phyloP scores from a whole-genome alignment of 306 rosid species.

The Vigna angularis region DNA sequence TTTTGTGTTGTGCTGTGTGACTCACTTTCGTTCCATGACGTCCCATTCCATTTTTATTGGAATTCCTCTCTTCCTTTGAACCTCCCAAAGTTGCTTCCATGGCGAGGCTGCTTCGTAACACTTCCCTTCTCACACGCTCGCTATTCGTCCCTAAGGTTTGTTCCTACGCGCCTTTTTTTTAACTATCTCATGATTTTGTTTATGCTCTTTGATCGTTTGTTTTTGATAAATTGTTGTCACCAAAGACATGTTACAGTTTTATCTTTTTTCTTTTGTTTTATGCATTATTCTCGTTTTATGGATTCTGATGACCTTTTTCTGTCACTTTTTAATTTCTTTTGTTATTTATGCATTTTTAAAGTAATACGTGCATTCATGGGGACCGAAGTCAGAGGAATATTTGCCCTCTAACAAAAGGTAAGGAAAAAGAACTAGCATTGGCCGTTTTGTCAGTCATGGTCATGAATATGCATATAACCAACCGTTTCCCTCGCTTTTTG shows the following conservation, averaged over 20 bases:
- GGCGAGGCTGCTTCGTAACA: slow-evolving; percentile 79
- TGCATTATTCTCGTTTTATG: slow-evolving; percentile 1
- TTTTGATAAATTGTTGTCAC: not conserved
- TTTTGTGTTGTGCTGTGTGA: not conserved
- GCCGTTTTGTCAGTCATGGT: not conserved
- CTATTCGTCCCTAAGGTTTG: slow-evolving; percentile 62
- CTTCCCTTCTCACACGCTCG: slow-evolving; percentile 58
- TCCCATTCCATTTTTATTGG: slow-evolving; percentile 6
- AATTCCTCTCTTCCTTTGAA: slow-evolving; percentile 21
- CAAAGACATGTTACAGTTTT: not conserved
- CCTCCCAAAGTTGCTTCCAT: slow-evolving; percentile 46
- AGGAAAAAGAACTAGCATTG: not conserved
- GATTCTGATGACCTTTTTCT: slow-evolving; percentile 23
- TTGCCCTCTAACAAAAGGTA: not conserved
- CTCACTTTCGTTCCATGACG: not conserved
- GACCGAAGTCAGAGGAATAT: not conserved
- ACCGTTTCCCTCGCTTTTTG: not conserved
- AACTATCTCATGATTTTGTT: not conserved
- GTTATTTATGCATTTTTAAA: not conserved
- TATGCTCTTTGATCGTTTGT: not conserved
- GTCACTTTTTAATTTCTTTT: not conserved
- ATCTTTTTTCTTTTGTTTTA: not conserved
- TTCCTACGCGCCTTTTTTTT: slow-evolving; percentile 1
- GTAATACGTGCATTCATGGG: not conserved
- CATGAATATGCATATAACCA: not conserved